Evolutionary conservation across 176 grass and related monocot species (phyloP).

Genomic region (Musa itinerans): DNA sequence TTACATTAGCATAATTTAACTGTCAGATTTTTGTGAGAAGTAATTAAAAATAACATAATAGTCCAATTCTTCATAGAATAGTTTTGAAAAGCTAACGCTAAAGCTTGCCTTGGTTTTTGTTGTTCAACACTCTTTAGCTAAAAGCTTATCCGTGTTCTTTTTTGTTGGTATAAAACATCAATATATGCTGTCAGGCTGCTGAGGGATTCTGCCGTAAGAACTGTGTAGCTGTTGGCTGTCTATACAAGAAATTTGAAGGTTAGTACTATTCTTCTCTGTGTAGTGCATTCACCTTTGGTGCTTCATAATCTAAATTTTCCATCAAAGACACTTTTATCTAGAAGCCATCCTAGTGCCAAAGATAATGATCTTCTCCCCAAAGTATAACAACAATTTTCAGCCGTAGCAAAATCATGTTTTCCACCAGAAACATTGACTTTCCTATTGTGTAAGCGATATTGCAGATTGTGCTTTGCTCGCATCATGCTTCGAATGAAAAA

Average conservation of each 20-base stretch:
- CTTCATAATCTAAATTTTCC: not conserved
- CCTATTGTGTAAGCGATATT: too few species aligned
- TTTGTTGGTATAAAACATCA: conserved; percentile 24
- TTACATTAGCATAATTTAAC: too few species aligned
- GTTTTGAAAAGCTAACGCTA: not conserved
- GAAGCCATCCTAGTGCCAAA: too few species aligned
- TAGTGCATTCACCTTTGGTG: not conserved
- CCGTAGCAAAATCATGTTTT: too few species aligned
- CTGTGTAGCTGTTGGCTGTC: conserved; percentile 34
- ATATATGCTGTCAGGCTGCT: conserved; percentile 55
- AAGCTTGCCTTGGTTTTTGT: not conserved
- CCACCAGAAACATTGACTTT: too few species aligned
- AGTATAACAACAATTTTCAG: too few species aligned
- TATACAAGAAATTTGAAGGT: conserved; percentile 77
- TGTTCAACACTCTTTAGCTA: not conserved
- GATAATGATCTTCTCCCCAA: too few species aligned
- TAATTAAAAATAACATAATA: too few species aligned
- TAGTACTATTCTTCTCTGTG: conserved; percentile 4
- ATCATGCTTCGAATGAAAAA: too few species aligned
- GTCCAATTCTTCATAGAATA: too few species aligned
- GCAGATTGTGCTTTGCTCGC: too few species aligned
- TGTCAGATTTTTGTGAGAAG: too few species aligned
- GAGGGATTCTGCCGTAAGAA: conserved; percentile 91
- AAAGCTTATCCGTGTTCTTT: not conserved
- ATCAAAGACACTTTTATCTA: not conserved